phyloP scores from a whole-genome alignment of 2,329 filamentous ascomycete species.

The Dactylellina drechsleri region DNA sequence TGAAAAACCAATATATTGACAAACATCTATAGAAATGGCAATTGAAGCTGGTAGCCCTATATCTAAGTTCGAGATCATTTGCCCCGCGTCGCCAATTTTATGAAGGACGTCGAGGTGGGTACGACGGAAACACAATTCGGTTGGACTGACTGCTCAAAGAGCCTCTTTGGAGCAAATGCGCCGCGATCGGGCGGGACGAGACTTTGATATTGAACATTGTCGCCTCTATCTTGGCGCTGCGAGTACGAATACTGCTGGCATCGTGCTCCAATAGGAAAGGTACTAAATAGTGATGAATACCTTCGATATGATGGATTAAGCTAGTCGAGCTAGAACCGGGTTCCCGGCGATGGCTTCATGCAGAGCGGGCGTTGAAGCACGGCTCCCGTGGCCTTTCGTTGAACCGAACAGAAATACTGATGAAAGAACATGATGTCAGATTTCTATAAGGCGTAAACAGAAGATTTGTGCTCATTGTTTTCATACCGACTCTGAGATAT shows the following conservation, averaged over 20 bases:
- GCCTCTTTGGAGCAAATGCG: constrained; percentile 14
- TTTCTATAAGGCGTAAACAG: no score
- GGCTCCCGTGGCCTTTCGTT: background rate
- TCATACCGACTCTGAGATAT: no score
- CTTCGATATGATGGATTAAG: constrained; percentile 12
- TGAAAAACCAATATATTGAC: background rate
- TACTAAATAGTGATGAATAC: constrained; percentile 24
- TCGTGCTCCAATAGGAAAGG: constrained; percentile 18
- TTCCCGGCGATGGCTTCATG: constrained; percentile 23
- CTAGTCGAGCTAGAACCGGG: constrained; percentile 4
- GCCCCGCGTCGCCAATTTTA: constrained; percentile 5
- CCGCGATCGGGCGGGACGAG: constrained; percentile 34
- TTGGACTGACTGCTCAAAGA: constrained; percentile 27
- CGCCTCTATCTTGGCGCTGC: constrained; percentile 44
- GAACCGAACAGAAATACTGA: background rate
- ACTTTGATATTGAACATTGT: constrained; percentile 16
- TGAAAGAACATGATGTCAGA: no score
- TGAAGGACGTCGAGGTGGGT: constrained; percentile 29
- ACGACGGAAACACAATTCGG: constrained; percentile 49
- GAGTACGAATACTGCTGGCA: constrained; percentile 26
- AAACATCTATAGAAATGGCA: background rate
- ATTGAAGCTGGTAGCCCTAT: constrained; percentile 12
- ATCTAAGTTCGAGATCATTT: constrained; percentile 31
- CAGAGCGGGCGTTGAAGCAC: background rate
- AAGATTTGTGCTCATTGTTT: no score